phyloP scores from a whole-genome alignment of 768 basidiomycete genomes.

The Agrocybe praecox region DNA sequence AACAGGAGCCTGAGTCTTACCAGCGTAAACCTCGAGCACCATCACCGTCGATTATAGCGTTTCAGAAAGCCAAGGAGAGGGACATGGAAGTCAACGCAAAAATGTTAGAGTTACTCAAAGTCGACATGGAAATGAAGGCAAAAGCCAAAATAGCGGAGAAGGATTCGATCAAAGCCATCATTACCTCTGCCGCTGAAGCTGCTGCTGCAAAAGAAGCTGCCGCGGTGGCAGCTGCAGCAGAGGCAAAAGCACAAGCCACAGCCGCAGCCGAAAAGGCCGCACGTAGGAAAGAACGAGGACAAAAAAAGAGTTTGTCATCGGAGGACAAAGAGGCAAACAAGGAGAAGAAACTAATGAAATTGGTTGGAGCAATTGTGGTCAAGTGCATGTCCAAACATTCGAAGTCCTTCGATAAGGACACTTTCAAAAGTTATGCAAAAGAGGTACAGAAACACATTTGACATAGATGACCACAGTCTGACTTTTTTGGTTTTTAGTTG shows the following conservation, averaged over 20 bases:
- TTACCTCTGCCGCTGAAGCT: slow-evolving; percentile 35
- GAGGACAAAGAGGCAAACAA: slow-evolving; percentile 69
- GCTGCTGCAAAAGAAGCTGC: slow-evolving; percentile 30
- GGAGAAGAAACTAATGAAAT: slow-evolving; percentile 82
- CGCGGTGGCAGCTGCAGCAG: slow-evolving; percentile 28
- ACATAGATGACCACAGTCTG: slow-evolving; percentile 1
- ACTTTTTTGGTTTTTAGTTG: slow-evolving; percentile 55
- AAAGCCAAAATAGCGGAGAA: slow-evolving; percentile 18
- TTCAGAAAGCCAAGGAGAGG: not conserved
- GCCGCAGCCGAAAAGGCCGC: slow-evolving; percentile 31
- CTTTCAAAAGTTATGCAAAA: slow-evolving; percentile 94
- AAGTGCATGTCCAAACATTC: slow-evolving; percentile 91
- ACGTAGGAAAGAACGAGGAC: slow-evolving; percentile 36
- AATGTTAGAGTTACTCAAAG: not conserved
- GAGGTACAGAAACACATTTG: slow-evolving; percentile 55
- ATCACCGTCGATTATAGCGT: not conserved
- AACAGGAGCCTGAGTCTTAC: not conserved
- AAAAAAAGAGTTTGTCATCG: slow-evolving; percentile 45
- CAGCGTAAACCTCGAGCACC: not conserved
- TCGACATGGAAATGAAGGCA: not conserved
- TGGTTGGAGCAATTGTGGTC: slow-evolving; percentile 90
- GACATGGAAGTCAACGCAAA: no score
- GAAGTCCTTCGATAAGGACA: slow-evolving; percentile 70
- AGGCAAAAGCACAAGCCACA: slow-evolving; percentile 29
- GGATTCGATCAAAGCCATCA: slow-evolving; percentile 36